Percentiles rank a stretch among this genome's conserved stretches.
Evolutionary conservation across 495 filamentous ascomycete genomes (phyloP).

Genomic region (Penicillium bialowiezense): DNA sequence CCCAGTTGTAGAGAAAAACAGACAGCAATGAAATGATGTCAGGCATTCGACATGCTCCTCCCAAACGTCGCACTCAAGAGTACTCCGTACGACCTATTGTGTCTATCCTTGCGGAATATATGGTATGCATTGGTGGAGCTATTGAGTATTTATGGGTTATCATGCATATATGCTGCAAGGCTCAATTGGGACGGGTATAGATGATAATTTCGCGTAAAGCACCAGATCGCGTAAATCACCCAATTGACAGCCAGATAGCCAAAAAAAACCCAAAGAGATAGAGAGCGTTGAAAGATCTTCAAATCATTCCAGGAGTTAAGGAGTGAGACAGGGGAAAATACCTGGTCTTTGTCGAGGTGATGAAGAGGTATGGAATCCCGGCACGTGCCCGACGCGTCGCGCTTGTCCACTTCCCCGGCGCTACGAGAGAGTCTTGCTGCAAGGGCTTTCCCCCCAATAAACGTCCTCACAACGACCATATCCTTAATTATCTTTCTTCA

Average conservation of each 20-base stretch:
- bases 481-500: constrained; percentile 15
- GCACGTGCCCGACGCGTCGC: constrained; percentile 29
- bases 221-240: neutral
- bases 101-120: neutral
- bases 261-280: too few relatives aligned
- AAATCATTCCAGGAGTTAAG: constrained; percentile 1
- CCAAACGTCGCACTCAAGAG: too few relatives aligned
- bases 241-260: too few relatives aligned
- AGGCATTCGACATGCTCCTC: too few relatives aligned
- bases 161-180: neutral
- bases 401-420: constrained; percentile 18
- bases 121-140: neutral
- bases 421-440: constrained; percentile 10
- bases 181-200: neutral
- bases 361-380: constrained; percentile 24
- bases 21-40: too few relatives aligned
- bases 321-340: constrained; percentile 4
- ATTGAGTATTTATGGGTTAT: neutral
- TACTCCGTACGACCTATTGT: neutral
- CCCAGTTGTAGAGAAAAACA: too few relatives aligned
- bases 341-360: constrained; percentile 21
- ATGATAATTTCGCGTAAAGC: neutral
- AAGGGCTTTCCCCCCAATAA: constrained; percentile 7
- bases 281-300: neutral
- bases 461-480: neutral